Evolutionary conservation across 2,329 filamentous ascomycete genomes (phyloP).

Genomic region (Tolypocladium ovalisporum): DNA sequence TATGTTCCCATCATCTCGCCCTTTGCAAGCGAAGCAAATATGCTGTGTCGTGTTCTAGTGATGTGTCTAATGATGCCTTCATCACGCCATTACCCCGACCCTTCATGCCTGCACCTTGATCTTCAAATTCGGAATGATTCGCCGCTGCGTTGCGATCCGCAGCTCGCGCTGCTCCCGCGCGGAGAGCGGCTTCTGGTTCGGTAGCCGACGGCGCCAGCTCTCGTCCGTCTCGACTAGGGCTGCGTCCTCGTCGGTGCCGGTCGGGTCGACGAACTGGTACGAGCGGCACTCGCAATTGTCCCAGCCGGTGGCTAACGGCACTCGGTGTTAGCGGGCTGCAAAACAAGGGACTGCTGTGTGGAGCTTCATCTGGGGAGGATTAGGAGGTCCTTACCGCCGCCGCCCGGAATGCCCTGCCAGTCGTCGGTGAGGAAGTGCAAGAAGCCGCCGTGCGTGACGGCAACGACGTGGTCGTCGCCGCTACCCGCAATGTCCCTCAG

Average conservation of each 20-base stretch:
- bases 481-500: slow-evolving; percentile 34
- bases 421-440: slow-evolving; percentile 80
- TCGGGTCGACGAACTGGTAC: slow-evolving; percentile 49
- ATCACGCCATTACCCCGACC: not conserved
- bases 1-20: not conserved
- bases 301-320: slow-evolving; percentile 57
- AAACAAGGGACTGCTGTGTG: not conserved
- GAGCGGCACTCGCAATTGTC: slow-evolving; percentile 61
- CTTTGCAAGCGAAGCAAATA: not conserved
- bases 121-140: slow-evolving; percentile 28
- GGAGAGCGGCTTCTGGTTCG: slow-evolving; percentile 27
- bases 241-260: slow-evolving; percentile 36
- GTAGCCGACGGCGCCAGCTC: slow-evolving; percentile 35
- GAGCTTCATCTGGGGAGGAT: not conserved
- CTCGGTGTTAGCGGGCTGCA: not conserved
- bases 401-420: slow-evolving; percentile 49
- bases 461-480: slow-evolving; percentile 52
- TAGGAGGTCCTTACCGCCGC: slow-evolving; percentile 23
- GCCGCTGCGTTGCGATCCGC: slow-evolving; percentile 23
- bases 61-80: not conserved
- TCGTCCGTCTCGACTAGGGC: slow-evolving; percentile 34
- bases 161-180: slow-evolving; percentile 35
- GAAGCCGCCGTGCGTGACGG: slow-evolving; percentile 76
- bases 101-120: slow-evolving; percentile 4
- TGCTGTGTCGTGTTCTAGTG: not conserved